phyloP scores from a whole-genome alignment of 371 early-diverging fungal genomes.

The Mucor mucedo region DNA sequence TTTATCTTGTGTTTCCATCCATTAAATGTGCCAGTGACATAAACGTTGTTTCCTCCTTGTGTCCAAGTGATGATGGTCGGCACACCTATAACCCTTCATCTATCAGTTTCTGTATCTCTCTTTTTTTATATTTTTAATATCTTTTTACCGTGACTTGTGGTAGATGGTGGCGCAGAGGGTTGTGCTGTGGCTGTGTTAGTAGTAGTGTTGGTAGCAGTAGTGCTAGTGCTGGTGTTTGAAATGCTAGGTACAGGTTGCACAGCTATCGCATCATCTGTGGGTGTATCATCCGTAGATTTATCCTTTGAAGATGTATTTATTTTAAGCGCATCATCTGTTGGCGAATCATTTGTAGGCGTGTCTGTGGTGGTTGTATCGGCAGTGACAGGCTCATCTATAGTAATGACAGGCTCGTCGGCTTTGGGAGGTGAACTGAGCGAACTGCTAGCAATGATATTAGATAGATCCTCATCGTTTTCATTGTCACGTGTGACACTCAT shows the following conservation, averaged over 20 bases:
- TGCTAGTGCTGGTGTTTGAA: no score
- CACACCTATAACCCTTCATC: slow-evolving; percentile 36
- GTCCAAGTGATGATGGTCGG: slow-evolving; percentile 92
- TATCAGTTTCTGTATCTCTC: no score
- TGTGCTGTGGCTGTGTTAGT: no score
- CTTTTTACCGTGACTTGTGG: slow-evolving; percentile 11
- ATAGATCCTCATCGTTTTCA: slow-evolving; percentile 43
- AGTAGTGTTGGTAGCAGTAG: neutral
- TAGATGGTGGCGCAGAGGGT: neutral
- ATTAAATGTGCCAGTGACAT: slow-evolving; percentile 97
- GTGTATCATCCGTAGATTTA: no score
- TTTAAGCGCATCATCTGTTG: no score
- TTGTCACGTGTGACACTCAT: slow-evolving; percentile 49
- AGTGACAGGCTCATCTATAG: no score
- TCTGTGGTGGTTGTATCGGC: no score
- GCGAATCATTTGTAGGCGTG: no score
- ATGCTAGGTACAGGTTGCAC: no score
- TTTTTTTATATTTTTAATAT: neutral
- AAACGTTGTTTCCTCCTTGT: slow-evolving; percentile 86
- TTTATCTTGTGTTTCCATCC: slow-evolving; percentile 95
- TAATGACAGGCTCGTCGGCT: neutral
- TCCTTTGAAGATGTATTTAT: no score
- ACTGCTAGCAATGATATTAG: slow-evolving; percentile 12
- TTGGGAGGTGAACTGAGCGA: neutral
- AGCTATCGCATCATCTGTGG: no score